Evolutionary conservation across 2,329 filamentous ascomycete genomes (phyloP).

Genomic region (Arachnomyces sp.): DNA sequence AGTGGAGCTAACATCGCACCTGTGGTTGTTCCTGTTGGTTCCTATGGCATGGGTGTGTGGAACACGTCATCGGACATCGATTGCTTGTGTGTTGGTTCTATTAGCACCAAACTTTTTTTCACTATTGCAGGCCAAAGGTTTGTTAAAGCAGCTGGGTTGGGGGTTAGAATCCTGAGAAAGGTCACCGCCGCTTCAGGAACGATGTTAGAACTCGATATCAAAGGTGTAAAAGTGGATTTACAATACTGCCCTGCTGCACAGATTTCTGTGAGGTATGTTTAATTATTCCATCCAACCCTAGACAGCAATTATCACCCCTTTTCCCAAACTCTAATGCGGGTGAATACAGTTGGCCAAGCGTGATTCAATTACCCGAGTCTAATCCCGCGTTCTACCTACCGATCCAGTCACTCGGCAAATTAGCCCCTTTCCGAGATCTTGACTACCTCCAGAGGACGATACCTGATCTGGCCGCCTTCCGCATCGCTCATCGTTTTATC

Average conservation of each 20-base stretch:
- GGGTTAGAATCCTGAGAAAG: slow-evolving; percentile 47
- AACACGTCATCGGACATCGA: slow-evolving; percentile 55
- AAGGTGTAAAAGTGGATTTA: slow-evolving; percentile 52
- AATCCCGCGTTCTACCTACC: slow-evolving; percentile 51
- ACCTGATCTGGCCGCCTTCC: slow-evolving; percentile 51
- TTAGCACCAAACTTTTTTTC: slow-evolving; percentile 55
- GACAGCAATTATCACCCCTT: not conserved
- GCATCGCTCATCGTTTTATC: slow-evolving; percentile 51
- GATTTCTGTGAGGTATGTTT: slow-evolving; percentile 42
- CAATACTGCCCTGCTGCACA: slow-evolving; percentile 56
- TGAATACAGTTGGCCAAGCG: slow-evolving; percentile 27
- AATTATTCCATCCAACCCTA: not conserved
- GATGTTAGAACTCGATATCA: slow-evolving; percentile 57
- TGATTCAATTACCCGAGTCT: slow-evolving; percentile 37
- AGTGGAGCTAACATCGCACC: slow-evolving; percentile 28
- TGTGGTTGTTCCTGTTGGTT: slow-evolving; percentile 55
- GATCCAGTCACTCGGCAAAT: slow-evolving; percentile 48
- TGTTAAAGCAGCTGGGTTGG: slow-evolving; percentile 36
- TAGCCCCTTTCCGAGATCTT: slow-evolving; percentile 57
- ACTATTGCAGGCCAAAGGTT: slow-evolving; percentile 49
- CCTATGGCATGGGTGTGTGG: slow-evolving; percentile 57
- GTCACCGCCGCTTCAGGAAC: slow-evolving; percentile 52
- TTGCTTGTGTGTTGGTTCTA: slow-evolving; percentile 55
- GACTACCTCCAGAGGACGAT: slow-evolving; percentile 53
- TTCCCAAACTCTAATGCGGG: not conserved